A percentile compares a stretch with the other conserved stretches of the same genome.
These are phyloP conservation scores for Acanthamoeba healyi DNA, from an alignment of 208 protist species.

Conservation along the genomic window DNA sequence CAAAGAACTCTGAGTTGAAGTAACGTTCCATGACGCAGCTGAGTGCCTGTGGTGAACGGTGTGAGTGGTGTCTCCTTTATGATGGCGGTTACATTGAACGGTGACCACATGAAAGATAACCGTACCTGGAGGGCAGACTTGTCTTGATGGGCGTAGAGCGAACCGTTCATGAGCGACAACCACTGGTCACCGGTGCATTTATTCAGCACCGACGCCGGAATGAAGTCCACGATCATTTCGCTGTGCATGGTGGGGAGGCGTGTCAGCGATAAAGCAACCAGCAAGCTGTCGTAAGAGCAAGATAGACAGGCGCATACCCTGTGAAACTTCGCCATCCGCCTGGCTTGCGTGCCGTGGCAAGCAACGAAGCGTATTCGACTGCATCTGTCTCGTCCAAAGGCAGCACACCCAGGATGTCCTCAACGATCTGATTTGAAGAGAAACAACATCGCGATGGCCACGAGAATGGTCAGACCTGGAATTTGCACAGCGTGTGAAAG, in stretches of 20 bases:
- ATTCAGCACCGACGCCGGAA: background rate
- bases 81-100: no score
- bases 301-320: background rate
- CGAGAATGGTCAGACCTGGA: no score
- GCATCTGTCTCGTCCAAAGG: background rate
- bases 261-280: background rate
- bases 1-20: background rate
- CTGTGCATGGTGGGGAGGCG: background rate
- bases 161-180: background rate
- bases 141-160: background rate
- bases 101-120: no score
- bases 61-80: no score
- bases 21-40: background rate
- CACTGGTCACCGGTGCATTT: background rate
- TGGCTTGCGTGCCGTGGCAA: background rate
- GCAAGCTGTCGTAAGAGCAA: no score
- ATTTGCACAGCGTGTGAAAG: no score
- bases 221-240: background rate
- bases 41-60: background rate
- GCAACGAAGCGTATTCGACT: background rate
- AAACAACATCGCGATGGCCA: no score
- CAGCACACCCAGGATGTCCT: constrained; percentile 5
- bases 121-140: background rate
- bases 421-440: background rate
- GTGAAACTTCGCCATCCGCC: background rate